phyloP scores from a whole-genome alignment of 208 protist species.

The Acanthamoeba healyi region DNA sequence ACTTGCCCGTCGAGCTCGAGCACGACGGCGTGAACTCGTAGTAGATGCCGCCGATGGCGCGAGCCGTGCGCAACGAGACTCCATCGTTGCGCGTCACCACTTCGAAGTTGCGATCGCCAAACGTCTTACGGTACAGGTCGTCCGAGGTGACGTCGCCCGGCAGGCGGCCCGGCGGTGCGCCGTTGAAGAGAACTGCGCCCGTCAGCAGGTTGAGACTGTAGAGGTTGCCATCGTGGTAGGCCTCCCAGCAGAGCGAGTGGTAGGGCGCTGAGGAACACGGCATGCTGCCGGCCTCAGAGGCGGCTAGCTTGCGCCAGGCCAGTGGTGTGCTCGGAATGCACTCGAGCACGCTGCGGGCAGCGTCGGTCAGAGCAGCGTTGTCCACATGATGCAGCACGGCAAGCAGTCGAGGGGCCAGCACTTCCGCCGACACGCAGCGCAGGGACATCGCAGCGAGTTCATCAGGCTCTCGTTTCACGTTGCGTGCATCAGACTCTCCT shows the following conservation, averaged over 20 bases:
- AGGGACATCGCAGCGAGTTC: not conserved
- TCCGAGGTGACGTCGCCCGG: not conserved
- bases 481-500: too few relatives aligned
- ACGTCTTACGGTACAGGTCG: not conserved
- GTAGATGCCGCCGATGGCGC: not conserved
- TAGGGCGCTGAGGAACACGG: not conserved
- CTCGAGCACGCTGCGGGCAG: not conserved
- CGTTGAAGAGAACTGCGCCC: not conserved
- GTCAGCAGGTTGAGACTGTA: conserved; percentile 1
- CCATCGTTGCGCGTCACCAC: not conserved
- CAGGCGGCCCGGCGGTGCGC: not conserved
- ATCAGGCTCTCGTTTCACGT: not conserved
- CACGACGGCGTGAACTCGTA: not conserved
- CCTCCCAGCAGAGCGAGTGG: not conserved
- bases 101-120: conserved; percentile 7
- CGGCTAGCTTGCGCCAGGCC: not conserved
- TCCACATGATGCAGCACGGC: not conserved
- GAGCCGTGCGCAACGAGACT: not conserved
- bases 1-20: not conserved
- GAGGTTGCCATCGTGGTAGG: not conserved
- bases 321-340: not conserved
- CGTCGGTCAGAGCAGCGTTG: not conserved
- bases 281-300: not conserved
- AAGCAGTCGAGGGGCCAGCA: not conserved
- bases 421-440: not conserved